Evolutionary conservation across 169 alveolate species (phyloP).

Genomic region (Eimeria zaria): DNA sequence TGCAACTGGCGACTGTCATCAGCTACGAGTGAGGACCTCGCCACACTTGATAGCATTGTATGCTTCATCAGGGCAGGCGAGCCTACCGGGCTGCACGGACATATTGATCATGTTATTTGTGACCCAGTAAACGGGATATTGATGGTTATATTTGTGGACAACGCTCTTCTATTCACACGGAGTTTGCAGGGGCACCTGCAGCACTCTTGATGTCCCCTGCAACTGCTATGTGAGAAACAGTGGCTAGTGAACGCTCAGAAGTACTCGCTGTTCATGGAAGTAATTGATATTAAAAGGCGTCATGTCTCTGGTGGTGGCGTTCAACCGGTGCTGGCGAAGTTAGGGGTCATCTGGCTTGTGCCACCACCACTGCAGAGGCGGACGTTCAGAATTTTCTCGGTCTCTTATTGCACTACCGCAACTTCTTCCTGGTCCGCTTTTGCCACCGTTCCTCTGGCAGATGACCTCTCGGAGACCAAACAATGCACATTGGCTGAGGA

Average conservation of each 20-base stretch:
- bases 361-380: neutral
- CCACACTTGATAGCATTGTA: neutral
- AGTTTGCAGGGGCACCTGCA: neutral
- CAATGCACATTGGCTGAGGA: too few species aligned
- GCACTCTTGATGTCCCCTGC: neutral
- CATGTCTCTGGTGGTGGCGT: neutral
- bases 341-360: neutral
- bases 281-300: neutral
- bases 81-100: neutral
- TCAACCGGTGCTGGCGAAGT: neutral
- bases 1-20: neutral
- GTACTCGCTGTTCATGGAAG: neutral
- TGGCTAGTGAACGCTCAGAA: neutral
- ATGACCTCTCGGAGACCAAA: too few species aligned
- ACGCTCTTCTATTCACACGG: neutral
- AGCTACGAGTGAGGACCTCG: neutral
- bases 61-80: neutral
- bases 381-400: too few species aligned
- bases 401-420: too few species aligned
- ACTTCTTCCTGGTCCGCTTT: too few species aligned
- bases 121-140: neutral
- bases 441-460: too few species aligned
- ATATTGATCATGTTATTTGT: neutral
- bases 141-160: neutral
- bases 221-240: neutral